These are phyloP conservation scores for Penicillium sp. DNA, from an alignment of 2,329 filamentous ascomycete species.

Conservation along the genomic window DNA sequence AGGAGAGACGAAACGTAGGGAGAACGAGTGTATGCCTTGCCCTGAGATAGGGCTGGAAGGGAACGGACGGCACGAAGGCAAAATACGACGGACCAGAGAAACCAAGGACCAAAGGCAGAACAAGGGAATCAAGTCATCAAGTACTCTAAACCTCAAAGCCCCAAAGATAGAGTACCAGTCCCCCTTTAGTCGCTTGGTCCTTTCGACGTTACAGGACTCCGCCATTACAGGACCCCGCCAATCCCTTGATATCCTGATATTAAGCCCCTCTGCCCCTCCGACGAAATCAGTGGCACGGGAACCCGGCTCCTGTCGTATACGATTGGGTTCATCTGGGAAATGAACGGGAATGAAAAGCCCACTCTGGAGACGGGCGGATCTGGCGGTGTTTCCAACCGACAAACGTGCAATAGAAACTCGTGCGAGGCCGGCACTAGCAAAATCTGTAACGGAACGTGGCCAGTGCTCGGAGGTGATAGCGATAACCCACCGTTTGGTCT, in stretches of 20 bases:
- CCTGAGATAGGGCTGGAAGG: conserved; percentile 9
- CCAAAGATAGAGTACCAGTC: conserved; percentile 3
- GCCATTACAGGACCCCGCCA: conserved; percentile 11
- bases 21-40: conserved; percentile 3
- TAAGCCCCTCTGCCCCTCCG: conserved; percentile 5
- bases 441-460: not conserved
- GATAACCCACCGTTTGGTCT: conserved; percentile 8
- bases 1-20: conserved; percentile 1
- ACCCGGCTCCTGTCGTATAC: not conserved
- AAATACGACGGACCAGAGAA: conserved; percentile 2
- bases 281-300: not conserved
- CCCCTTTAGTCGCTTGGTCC: conserved; percentile 8
- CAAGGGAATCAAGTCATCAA: conserved; percentile 20
- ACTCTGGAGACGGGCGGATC: conserved; percentile 7
- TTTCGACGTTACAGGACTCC: conserved; percentile 1
- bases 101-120: conserved; percentile 2
- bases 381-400: not conserved
- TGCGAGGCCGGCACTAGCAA: conserved; percentile 1
- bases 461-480: not conserved
- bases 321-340: conserved; percentile 8
- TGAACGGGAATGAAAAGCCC: conserved; percentile 9
- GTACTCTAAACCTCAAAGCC: not conserved
- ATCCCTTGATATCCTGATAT: conserved; percentile 20
- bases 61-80: not conserved
- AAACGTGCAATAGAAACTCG: not conserved